Percentiles rank a stretch among this genome's conserved stretches.
These are phyloP conservation scores for Tetrahymena malaccensis DNA, from an alignment of 73 alveolate species.

Conservation along the genomic window DNA sequence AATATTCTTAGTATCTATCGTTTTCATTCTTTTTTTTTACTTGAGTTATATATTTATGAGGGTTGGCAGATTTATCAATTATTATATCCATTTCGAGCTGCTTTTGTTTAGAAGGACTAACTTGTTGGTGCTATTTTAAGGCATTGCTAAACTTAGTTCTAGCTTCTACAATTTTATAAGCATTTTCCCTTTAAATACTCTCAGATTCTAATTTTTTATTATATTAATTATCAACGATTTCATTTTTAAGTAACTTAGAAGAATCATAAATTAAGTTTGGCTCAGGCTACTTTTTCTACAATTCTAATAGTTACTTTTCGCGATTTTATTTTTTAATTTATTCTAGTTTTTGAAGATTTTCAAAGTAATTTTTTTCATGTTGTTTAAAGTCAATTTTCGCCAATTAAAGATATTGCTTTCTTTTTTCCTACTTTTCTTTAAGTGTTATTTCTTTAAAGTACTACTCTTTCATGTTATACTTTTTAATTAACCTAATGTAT, in stretches of 20 bases:
- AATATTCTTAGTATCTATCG: background rate
- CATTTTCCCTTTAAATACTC: background rate
- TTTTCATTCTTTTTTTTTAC: background rate
- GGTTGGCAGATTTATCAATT: background rate
- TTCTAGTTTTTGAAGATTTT: background rate
- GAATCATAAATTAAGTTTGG: background rate
- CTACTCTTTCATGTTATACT: background rate
- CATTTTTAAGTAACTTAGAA: background rate
- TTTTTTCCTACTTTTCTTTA: background rate
- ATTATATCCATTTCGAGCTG: background rate
- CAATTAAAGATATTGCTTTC: background rate
- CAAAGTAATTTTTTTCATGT: background rate
- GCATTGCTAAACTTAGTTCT: background rate
- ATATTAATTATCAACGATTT: background rate
- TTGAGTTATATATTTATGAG: background rate
- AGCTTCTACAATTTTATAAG: background rate
- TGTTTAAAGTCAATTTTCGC: background rate
- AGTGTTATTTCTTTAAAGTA: background rate
- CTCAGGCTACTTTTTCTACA: background rate
- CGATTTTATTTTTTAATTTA: background rate
- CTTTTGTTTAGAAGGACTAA: background rate
- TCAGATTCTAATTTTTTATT: background rate
- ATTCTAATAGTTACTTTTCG: background rate
- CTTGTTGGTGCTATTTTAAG: background rate
- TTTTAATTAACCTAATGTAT: background rate